These are phyloP conservation scores for Phytophthora cryptogea DNA, from an alignment of 352 stramenopile genomes.

Conservation along the genomic window DNA sequence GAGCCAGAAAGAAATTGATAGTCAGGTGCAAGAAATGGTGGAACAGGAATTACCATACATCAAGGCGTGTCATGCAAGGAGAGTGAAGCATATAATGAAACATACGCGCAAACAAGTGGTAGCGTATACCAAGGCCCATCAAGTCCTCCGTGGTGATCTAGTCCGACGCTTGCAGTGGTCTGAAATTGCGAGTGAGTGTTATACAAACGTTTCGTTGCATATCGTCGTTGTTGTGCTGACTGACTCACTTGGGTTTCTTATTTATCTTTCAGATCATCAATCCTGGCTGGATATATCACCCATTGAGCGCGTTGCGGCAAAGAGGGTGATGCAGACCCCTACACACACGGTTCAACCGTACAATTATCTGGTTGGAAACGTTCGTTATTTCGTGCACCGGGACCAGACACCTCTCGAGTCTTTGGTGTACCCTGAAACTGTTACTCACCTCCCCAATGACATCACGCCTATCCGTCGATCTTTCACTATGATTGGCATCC, in stretches of 20 bases:
- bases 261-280: conserved; percentile 31
- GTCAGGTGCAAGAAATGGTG: conserved; percentile 37
- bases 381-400: conserved; percentile 43
- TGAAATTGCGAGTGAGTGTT: conserved; percentile 40
- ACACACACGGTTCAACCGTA: conserved; percentile 15
- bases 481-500: conserved; percentile 72
- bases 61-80: conserved; percentile 45
- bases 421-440: conserved; percentile 55
- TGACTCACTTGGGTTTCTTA: neutral
- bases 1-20: conserved; percentile 39
- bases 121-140: conserved; percentile 25
- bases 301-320: conserved; percentile 40
- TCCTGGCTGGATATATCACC: conserved; percentile 28
- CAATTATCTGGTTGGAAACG: conserved; percentile 46
- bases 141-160: conserved; percentile 30
- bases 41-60: conserved; percentile 36
- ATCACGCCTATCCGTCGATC: conserved; percentile 53
- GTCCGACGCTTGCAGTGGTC: conserved; percentile 34
- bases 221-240: neutral
- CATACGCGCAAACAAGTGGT: conserved; percentile 39
- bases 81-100: conserved; percentile 41
- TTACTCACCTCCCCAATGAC: conserved; percentile 50
- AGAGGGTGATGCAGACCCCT: conserved; percentile 26
- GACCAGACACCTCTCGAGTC: conserved; percentile 14
- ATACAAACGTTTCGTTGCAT: neutral